Evolutionary conservation across 257 asterid species (phyloP).

Genomic region (Ophiorrhiza pumila): DNA sequence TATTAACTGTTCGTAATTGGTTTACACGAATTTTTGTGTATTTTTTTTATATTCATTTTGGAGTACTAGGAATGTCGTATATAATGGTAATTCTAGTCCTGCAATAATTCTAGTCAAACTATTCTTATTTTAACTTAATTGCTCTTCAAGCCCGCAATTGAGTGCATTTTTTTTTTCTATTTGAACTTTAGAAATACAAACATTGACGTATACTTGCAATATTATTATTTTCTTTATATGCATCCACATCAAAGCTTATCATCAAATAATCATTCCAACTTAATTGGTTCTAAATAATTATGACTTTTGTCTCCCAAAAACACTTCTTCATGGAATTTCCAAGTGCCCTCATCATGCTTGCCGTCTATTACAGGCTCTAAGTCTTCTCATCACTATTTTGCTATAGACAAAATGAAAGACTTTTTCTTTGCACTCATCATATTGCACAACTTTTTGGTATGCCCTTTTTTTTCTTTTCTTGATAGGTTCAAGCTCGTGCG

Average conservation of each 20-base stretch:
- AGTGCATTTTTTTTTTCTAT: neutral
- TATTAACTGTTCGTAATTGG: too few species aligned
- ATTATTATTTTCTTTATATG: neutral
- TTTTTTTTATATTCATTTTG: too few species aligned
- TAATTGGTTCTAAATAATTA: neutral
- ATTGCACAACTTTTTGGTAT: neutral
- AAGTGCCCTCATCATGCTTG: neutral
- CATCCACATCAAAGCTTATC: neutral
- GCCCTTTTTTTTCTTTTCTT: neutral
- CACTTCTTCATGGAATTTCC: neutral
- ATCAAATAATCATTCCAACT: conserved; percentile 12
- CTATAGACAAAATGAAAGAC: neutral
- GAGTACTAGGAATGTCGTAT: too few species aligned
- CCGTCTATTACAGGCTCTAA: neutral
- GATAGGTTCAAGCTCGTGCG: neutral
- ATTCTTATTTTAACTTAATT: neutral
- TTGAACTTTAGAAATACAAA: neutral
- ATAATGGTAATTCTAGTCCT: too few species aligned
- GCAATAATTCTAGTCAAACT: neutral
- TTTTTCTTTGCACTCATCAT: neutral
- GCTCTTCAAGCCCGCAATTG: neutral
- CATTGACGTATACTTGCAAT: neutral
- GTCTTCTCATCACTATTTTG: neutral
- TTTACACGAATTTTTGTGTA: too few species aligned
- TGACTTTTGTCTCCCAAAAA: neutral